Conservation (phyloP, 768 basidiomycete genomes). For the Boletus insuetus region DNA sequence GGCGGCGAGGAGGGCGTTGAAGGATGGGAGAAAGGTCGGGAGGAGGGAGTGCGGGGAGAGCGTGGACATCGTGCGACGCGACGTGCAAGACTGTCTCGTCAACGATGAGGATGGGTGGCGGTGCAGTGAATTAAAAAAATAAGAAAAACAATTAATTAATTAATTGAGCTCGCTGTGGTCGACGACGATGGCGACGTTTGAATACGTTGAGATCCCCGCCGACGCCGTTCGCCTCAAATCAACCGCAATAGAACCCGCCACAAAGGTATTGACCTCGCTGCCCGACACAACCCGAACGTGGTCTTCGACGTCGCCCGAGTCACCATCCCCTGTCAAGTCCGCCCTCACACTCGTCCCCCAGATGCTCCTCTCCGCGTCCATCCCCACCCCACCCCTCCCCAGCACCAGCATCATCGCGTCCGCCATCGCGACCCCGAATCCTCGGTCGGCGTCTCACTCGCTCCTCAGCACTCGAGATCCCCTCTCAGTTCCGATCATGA, state of each 20-base stretch:
- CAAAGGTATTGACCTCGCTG: conserved; percentile 42
- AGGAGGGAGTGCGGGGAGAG: conserved; percentile 12
- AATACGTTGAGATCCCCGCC: conserved; percentile 41
- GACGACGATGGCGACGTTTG: conserved; percentile 33
- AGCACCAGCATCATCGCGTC: conserved; percentile 9
- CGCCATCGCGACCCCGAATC: conserved; percentile 25
- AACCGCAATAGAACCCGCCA: conserved; percentile 34
- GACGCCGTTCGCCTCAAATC: conserved; percentile 36
- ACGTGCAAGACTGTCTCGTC: conserved; percentile 3
- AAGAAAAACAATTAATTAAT: not conserved
- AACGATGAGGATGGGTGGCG: conserved; percentile 2
- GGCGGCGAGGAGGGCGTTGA: conserved; percentile 47
- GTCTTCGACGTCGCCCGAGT: conserved; percentile 12
- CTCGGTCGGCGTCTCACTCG: not conserved
- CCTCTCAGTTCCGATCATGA: conserved; percentile 73
- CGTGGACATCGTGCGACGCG: conserved; percentile 12
- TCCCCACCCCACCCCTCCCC: conserved; percentile 19
- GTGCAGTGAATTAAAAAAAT: not conserved
- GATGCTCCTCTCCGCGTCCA: conserved; percentile 30
- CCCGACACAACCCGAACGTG: conserved; percentile 18
- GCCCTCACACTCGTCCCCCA: conserved; percentile 40
- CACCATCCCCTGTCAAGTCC: conserved; percentile 27
- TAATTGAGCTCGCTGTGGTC: not conserved
- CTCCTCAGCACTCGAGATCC: conserved; percentile 63
- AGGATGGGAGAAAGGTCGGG: conserved; percentile 19